These are phyloP conservation scores for Dicorynia guianensis DNA, from an alignment of 306 rosid species.

Conservation along the genomic window DNA sequence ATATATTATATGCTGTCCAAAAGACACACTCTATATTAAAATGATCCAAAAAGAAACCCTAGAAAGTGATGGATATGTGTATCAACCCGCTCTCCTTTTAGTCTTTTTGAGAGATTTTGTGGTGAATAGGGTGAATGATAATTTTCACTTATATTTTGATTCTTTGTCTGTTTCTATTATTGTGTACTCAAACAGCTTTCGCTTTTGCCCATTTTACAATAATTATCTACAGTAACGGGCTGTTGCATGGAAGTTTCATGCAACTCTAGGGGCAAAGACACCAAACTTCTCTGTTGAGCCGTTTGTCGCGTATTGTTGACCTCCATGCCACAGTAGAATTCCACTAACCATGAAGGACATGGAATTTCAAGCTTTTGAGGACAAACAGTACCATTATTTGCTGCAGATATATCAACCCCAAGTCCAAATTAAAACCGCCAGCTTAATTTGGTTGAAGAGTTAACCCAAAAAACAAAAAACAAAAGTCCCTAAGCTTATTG, in stretches of 20 bases:
- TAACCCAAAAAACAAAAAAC: not conserved
- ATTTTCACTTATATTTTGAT: constrained; percentile 47
- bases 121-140: constrained; percentile 53
- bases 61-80: constrained; percentile 51
- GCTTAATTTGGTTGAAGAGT: constrained; percentile 16
- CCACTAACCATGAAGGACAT: constrained; percentile 63
- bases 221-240: constrained; percentile 29
- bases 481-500: not conserved
- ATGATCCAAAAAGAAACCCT: constrained; percentile 59
- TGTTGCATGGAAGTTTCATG: constrained; percentile 51
- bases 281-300: constrained; percentile 17
- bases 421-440: constrained; percentile 27
- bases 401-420: constrained; percentile 11
- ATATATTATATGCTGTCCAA: constrained; percentile 45
- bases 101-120: constrained; percentile 42
- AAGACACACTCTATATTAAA: constrained; percentile 34
- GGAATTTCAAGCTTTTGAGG: constrained; percentile 47
- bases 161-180: constrained; percentile 48
- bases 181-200: constrained; percentile 62
- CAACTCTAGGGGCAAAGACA: constrained; percentile 29
- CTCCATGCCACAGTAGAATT: constrained; percentile 55
- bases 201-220: constrained; percentile 49
- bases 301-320: constrained; percentile 76
- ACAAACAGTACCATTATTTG: constrained; percentile 38
- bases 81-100: constrained; percentile 17